Evolutionary conservation across 2,329 filamentous ascomycete species (phyloP).

Genomic region (Hypoxylon sp.): DNA sequence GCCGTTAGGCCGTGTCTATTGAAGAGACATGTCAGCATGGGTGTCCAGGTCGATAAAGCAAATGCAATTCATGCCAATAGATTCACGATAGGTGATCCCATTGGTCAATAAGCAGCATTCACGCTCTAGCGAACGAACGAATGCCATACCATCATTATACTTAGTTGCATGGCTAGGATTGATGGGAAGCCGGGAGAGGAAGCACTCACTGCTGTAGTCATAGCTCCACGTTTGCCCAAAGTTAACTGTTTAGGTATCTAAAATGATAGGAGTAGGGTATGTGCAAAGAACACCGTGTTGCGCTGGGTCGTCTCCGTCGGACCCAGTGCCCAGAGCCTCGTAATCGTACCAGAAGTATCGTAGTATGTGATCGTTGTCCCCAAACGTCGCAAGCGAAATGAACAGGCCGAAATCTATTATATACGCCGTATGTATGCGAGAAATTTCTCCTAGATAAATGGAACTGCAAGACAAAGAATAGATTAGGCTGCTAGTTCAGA

Average conservation of each 20-base stretch:
- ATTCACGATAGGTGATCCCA: background rate
- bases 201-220: slow-evolving; percentile 51
- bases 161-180: background rate
- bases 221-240: slow-evolving; percentile 36
- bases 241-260: background rate
- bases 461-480: slow-evolving; percentile 32
- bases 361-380: slow-evolving; percentile 19
- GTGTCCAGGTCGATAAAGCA: background rate
- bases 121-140: background rate
- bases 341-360: slow-evolving; percentile 21
- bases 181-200: background rate
- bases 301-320: slow-evolving; percentile 20
- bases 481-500: slow-evolving; percentile 27
- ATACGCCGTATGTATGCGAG: slow-evolving; percentile 39
- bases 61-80: background rate
- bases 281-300: slow-evolving; percentile 19
- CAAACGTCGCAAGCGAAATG: slow-evolving; percentile 21
- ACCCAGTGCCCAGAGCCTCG: slow-evolving; percentile 4
- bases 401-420: slow-evolving; percentile 37
- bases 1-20: slow-evolving; percentile 49
- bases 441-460: slow-evolving; percentile 27
- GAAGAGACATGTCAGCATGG: slow-evolving; percentile 25
- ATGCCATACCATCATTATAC: background rate
- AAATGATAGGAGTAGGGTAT: slow-evolving; percentile 1
- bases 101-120: background rate